A percentile compares a stretch with the other conserved stretches of the same genome.
Evolutionary conservation across 2,329 filamentous ascomycete species (phyloP).

Genomic region (Emmonsiellopsis sp.): DNA sequence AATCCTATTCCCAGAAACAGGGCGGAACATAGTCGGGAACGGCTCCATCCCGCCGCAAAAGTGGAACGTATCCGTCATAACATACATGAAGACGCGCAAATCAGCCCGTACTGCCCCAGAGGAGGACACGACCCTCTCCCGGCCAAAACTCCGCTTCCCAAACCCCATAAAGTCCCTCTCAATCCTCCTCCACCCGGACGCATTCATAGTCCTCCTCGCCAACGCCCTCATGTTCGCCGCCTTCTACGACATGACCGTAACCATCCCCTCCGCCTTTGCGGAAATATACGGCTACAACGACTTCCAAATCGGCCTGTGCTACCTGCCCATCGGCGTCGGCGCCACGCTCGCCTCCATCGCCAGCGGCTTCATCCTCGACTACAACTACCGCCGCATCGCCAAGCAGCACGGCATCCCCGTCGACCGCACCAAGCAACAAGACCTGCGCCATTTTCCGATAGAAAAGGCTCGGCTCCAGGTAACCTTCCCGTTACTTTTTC

Average conservation of each 20-base stretch:
- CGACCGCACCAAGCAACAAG: conserved; percentile 45
- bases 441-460: conserved; percentile 44
- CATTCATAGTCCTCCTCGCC: conserved; percentile 26
- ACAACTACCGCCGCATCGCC: conserved; percentile 63
- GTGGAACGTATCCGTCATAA: conserved; percentile 10
- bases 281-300: conserved; percentile 39
- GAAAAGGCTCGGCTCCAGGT: conserved; percentile 30
- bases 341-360: conserved; percentile 16
- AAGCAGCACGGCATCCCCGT: conserved; percentile 51
- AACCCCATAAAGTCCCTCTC: conserved; percentile 30
- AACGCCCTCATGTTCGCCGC: conserved; percentile 37
- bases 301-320: conserved; percentile 35
- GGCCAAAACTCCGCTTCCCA: conserved; percentile 19
- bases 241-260: conserved; percentile 39
- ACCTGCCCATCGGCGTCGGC: conserved; percentile 19
- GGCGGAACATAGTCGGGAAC: conserved; percentile 28
- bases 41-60: conserved; percentile 20
- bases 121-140: not conserved
- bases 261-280: conserved; percentile 37
- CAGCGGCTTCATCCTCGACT: conserved; percentile 53
- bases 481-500: conserved; percentile 22
- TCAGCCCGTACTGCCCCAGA: not conserved
- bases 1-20: conserved; percentile 47
- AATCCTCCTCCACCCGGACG: conserved; percentile 29
- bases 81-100: conserved; percentile 15